These are phyloP conservation scores for Sungouiozyma intestinalis DNA, from an alignment of 805 yeast genomes.

Conservation along the genomic window DNA sequence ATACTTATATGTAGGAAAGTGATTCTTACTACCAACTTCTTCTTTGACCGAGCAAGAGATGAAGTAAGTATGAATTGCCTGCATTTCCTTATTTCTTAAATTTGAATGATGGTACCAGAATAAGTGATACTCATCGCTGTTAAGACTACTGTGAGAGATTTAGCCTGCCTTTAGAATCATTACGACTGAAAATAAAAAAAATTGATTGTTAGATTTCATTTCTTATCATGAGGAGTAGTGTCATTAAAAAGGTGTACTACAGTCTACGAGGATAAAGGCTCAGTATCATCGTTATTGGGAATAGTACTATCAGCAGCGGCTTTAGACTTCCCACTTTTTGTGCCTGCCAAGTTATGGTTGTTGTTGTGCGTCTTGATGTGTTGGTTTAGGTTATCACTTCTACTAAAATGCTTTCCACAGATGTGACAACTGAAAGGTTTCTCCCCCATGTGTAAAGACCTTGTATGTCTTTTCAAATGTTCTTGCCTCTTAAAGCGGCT, in stretches of 20 bases:
- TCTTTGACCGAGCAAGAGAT: too few species aligned
- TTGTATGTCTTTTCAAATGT: conserved; percentile 62
- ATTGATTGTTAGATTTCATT: too few species aligned
- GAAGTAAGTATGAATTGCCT: too few species aligned
- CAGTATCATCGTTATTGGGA: neutral
- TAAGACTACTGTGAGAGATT: too few species aligned
- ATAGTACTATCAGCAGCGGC: neutral
- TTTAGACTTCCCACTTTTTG: neutral
- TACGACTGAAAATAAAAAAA: too few species aligned
- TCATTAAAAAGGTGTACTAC: neutral
- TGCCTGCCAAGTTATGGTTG: neutral
- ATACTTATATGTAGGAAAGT: too few species aligned
- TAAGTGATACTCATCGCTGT: too few species aligned
- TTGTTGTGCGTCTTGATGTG: conserved; percentile 47
- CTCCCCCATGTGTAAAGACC: conserved; percentile 62
- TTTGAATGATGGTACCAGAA: too few species aligned
- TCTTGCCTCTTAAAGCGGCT: conserved; percentile 65
- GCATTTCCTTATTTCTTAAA: too few species aligned
- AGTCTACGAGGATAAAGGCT: neutral
- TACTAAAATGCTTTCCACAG: conserved; percentile 53
- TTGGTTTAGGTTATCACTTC: conserved; percentile 56
- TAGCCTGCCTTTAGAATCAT: too few species aligned
- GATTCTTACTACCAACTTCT: too few species aligned
- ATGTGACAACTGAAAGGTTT: conserved; percentile 55
- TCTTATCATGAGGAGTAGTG: too few species aligned